Conservation (phyloP, 371 early-diverging fungal genomes). For the Apophysomyces variabilis region DNA sequence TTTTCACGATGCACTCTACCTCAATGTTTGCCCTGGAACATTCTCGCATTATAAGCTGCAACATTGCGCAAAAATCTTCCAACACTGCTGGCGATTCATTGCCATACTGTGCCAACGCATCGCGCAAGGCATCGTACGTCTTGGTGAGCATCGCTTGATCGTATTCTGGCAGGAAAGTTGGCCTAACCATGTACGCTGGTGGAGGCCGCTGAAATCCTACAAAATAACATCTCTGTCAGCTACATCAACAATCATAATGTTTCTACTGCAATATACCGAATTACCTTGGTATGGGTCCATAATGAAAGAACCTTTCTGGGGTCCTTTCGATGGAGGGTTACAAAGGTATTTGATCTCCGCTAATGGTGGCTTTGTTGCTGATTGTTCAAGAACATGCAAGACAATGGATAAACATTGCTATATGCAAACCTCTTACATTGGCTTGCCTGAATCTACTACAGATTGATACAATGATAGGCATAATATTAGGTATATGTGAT, state of each 20-base stretch:
- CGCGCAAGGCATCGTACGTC: slow-evolving; percentile 5
- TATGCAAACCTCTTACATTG: too few species aligned
- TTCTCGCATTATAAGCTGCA: slow-evolving; percentile 61
- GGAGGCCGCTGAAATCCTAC: slow-evolving; percentile 7
- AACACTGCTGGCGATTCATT: slow-evolving; percentile 18
- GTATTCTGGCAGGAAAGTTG: not conserved
- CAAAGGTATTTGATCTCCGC: too few species aligned
- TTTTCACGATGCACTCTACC: slow-evolving; percentile 29
- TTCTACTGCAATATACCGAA: not conserved
- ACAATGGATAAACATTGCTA: too few species aligned
- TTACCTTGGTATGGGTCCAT: slow-evolving; percentile 8
- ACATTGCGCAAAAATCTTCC: slow-evolving; percentile 43
- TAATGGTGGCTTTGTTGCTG: too few species aligned
- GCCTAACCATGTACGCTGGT: slow-evolving; percentile 5
- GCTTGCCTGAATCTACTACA: too few species aligned
- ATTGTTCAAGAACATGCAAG: too few species aligned
- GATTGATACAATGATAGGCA: too few species aligned
- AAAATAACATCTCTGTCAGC: not conserved
- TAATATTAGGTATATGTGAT: too few species aligned
- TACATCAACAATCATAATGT: too few species aligned
- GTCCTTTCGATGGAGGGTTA: too few species aligned
- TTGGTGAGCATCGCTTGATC: slow-evolving; percentile 3
- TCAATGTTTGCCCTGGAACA: slow-evolving; percentile 68
- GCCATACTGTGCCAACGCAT: slow-evolving; percentile 9
- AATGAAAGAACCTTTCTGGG: not conserved